Conservation (phyloP, 2,329 filamentous ascomycete species). For the Cladosporium sp. region DNA sequence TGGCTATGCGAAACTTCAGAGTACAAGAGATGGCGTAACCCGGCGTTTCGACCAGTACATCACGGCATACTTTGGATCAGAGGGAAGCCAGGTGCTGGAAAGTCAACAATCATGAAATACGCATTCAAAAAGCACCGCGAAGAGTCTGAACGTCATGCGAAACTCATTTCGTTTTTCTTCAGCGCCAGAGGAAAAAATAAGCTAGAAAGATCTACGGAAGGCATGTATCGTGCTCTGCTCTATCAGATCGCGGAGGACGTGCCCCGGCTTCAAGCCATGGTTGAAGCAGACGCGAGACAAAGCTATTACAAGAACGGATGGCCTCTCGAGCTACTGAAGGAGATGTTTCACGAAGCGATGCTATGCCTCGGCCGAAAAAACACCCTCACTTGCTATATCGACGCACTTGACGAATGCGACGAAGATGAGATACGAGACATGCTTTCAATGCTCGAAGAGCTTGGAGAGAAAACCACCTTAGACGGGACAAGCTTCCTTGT, state of each 20-base stretch:
- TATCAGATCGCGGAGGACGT: constrained; percentile 45
- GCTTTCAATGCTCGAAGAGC: constrained; percentile 33
- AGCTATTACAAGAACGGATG: no score
- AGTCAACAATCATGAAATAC: constrained; percentile 36
- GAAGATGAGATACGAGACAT: constrained; percentile 37
- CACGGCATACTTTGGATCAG: constrained; percentile 36
- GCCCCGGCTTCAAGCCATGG: no score
- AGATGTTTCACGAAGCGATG: background rate
- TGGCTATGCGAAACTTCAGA: background rate
- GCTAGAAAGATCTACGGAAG: constrained; percentile 43
- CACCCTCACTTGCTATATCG: constrained; percentile 38
- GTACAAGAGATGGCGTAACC: background rate
- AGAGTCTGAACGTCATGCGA: constrained; percentile 14
- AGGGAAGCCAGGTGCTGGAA: constrained; percentile 39
- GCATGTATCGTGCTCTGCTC: constrained; percentile 49
- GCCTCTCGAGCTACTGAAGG: background rate
- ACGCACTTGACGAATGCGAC: constrained; percentile 46
- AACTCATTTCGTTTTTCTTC: constrained; percentile 47
- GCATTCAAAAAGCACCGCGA: background rate
- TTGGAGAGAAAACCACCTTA: constrained; percentile 20
- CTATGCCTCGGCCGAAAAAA: background rate
- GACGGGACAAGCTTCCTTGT: constrained; percentile 27
- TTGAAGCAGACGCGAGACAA: no score
- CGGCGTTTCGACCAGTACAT: background rate
- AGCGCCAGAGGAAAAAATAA: constrained; percentile 40